These are phyloP conservation scores for Aureobasidium sp. DNA, from an alignment of 2,329 filamentous ascomycete species.

Conservation along the genomic window DNA sequence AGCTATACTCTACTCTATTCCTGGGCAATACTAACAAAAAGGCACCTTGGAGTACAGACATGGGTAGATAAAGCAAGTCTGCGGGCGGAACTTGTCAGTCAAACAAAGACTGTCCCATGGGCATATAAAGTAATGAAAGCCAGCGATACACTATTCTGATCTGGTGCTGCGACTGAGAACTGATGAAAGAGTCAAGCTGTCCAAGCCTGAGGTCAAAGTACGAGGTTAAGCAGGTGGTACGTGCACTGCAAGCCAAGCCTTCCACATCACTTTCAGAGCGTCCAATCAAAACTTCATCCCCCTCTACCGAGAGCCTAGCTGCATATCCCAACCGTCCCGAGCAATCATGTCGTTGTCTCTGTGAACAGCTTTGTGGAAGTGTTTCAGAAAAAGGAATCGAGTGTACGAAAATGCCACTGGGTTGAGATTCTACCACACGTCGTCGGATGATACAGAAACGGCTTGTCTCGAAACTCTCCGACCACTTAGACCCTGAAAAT, in stretches of 20 bases:
- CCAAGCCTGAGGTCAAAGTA: too few relatives aligned
- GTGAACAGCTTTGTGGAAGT: background rate
- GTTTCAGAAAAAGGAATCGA: background rate
- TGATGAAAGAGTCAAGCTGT: background rate
- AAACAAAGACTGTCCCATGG: too few relatives aligned
- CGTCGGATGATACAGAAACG: background rate
- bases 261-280: background rate
- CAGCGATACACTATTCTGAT: too few relatives aligned
- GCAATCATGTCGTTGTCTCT: background rate
- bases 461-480: background rate
- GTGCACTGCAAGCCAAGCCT: background rate
- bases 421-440: background rate
- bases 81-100: too few relatives aligned
- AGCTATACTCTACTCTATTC: too few relatives aligned
- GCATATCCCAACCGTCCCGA: background rate
- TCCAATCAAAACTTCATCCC: constrained; percentile 8
- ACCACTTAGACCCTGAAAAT: background rate
- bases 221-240: background rate
- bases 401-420: background rate
- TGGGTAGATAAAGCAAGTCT: too few relatives aligned
- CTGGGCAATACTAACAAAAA: too few relatives aligned
- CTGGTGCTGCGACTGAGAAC: background rate
- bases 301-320: background rate
- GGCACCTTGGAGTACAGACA: too few relatives aligned
- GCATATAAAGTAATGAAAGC: too few relatives aligned